These are phyloP conservation scores for Smithsoniella earleae DNA, from an alignment of 163 green algal genomes.

Conservation along the genomic window DNA sequence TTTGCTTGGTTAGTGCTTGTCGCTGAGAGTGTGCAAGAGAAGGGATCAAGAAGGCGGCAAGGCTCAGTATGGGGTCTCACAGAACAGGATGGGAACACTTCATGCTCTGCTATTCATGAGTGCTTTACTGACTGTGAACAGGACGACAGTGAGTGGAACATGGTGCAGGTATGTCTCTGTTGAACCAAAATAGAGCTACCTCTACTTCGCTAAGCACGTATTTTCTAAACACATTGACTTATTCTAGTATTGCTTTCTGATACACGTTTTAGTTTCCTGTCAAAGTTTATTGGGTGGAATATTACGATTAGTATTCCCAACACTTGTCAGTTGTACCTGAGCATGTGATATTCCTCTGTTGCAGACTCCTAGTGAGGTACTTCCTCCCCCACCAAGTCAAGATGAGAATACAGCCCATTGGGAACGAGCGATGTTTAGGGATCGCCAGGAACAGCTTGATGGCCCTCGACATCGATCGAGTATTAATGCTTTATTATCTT, in stretches of 20 bases:
- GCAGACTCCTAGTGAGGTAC: constrained; percentile 23
- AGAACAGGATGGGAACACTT: background rate
- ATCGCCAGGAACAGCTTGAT: constrained; percentile 1
- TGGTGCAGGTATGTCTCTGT: constrained; percentile 6
- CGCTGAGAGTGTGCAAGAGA: background rate
- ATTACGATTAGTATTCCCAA: background rate
- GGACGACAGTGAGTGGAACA: constrained; percentile 18
- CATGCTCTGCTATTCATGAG: background rate
- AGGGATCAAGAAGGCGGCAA: background rate
- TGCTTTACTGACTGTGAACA: constrained; percentile 23
- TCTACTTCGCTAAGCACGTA: too few species aligned
- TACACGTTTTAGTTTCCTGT: too few species aligned
- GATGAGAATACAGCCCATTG: constrained; percentile 16
- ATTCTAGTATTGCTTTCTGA: background rate
- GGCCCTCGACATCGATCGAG: too few species aligned
- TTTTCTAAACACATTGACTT: background rate
- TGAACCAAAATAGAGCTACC: background rate
- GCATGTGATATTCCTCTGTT: background rate
- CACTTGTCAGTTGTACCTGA: background rate
- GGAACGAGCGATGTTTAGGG: constrained; percentile 26
- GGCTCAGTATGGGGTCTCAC: background rate
- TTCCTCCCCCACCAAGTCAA: constrained; percentile 15
- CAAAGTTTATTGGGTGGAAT: background rate
- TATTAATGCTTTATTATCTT: too few species aligned
- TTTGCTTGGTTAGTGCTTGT: constrained; percentile 25